phyloP scores from a whole-genome alignment of 352 stramenopile species.

The Hyaloperonospora brassicae region DNA sequence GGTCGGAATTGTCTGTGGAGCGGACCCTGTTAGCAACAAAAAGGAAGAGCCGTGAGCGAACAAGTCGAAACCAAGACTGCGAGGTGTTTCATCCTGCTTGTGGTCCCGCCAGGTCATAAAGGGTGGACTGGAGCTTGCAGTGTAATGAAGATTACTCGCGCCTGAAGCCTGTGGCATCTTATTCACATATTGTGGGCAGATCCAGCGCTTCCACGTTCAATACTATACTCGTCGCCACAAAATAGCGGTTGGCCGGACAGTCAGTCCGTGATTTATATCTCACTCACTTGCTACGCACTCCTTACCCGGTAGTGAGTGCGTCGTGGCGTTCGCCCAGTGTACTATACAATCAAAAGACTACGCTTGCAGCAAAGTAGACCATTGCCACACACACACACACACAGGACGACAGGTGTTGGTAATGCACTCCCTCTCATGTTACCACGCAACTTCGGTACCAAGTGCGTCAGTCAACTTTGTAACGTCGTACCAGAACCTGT shows the following conservation, averaged over 20 bases:
- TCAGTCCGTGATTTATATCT: no score
- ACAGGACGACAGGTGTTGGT: constrained; percentile 7
- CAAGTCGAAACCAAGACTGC: no score
- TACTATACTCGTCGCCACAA: constrained; percentile 3
- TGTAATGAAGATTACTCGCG: neutral
- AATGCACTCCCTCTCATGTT: constrained; percentile 5
- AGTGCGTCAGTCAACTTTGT: constrained; percentile 15
- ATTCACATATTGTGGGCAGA: constrained; percentile 5
- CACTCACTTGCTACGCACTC: no score
- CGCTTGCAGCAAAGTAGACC: neutral
- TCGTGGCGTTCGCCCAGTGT: no score
- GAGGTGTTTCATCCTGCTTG: no score
- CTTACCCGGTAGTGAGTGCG: no score
- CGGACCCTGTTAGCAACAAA: no score
- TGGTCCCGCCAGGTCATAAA: no score
- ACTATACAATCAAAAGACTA: neutral
- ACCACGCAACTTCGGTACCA: neutral
- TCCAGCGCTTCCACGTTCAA: constrained; percentile 4
- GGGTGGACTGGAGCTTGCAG: neutral
- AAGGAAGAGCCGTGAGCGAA: no score
- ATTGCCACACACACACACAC: no score
- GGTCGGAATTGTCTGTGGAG: no score
- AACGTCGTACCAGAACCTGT: constrained; percentile 8
- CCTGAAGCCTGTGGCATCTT: constrained; percentile 19
- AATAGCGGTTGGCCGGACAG: no score